Evolutionary conservation across 331 rosid genomes (phyloP), one percentile per base, ranked within the genome.

Genomic region (Dryas integrifolia): DNA sequence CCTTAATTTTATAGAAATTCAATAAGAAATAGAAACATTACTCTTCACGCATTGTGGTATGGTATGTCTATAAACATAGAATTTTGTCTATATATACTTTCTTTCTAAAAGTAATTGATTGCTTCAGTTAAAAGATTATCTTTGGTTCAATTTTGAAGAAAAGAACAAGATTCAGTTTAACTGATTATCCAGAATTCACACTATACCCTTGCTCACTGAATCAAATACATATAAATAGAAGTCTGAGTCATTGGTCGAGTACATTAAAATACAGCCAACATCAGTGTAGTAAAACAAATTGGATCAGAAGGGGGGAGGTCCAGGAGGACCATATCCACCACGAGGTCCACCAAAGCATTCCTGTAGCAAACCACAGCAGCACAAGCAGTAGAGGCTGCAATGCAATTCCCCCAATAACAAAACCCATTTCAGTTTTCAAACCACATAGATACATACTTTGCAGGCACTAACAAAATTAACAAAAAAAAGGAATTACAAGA

Each of bases 281-380:
- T 13, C 14, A 48, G 4, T 41, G 35, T 4, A 2, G 18, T 16
- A 72, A 58, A 46, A 45, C 75, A 30, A 46, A 30, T 2, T 45
- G 50, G 35, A 16, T 80, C 69, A 70, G 65, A 6, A 75, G 6
- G 75, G 78, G 67, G 53, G 73, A 3, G 71, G 75, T 21, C 82
- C 82, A 8, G 74, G 79, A 49, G 84, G 90, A 0, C 96, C 96
- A 16, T 4, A 60, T 71, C 75, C 75, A 9, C 73, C 83, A 18
- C 75, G 72, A 6, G 72, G 69, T 49, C 86, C 84, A 9, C 89
- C 91, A 0, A 90, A 90, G 78, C 96, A 88, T 77, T 74, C 90
- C 51, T 52, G 87, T 5, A 86, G 43, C 81, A 90, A 44, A 84
- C 96, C 85, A 50, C 97, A 91, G 52, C 97, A 91, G 81, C 97